A percentile compares a stretch with the other conserved stretches of the same genome.
phyloP scores from a whole-genome alignment of 2,329 filamentous ascomycete genomes.

The Lojkania enalia region DNA sequence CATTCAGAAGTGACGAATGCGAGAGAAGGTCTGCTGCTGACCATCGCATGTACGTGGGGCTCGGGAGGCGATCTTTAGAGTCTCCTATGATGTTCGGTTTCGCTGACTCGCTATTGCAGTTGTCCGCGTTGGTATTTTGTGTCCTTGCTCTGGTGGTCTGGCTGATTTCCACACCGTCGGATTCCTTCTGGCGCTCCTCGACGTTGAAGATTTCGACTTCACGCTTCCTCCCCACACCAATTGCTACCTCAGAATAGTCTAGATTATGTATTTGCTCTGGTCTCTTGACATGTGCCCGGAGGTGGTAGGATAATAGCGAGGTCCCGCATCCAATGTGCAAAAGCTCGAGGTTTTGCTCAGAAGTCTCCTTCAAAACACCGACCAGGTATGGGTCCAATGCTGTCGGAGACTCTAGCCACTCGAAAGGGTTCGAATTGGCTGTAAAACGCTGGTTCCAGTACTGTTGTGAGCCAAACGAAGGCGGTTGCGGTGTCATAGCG shows the following conservation, averaged over 20 bases:
- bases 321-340: conserved; percentile 47
- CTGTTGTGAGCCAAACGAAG: conserved; percentile 37
- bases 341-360: conserved; percentile 25
- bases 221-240: conserved; percentile 34
- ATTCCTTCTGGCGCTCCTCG: not conserved
- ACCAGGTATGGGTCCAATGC: conserved; percentile 34
- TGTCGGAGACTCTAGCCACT: conserved; percentile 42
- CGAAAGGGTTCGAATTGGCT: conserved; percentile 38
- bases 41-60: conserved; percentile 36
- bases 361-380: conserved; percentile 21
- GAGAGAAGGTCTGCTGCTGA: conserved; percentile 41
- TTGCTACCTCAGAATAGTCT: conserved; percentile 44
- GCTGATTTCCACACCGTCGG: not conserved
- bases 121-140: not conserved
- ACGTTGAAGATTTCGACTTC: conserved; percentile 31
- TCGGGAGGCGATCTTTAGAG: not conserved
- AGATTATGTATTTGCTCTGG: conserved; percentile 43
- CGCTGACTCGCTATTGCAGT: not conserved
- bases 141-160: not conserved
- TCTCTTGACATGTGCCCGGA: conserved; percentile 34
- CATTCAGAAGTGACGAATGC: conserved; percentile 30
- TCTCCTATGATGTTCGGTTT: not conserved
- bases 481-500: conserved; percentile 27
- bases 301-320: conserved; percentile 41
- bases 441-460: conserved; percentile 47